Conservation (phyloP, 1,139 yeast species). For the Geotrichum macrosporum region DNA sequence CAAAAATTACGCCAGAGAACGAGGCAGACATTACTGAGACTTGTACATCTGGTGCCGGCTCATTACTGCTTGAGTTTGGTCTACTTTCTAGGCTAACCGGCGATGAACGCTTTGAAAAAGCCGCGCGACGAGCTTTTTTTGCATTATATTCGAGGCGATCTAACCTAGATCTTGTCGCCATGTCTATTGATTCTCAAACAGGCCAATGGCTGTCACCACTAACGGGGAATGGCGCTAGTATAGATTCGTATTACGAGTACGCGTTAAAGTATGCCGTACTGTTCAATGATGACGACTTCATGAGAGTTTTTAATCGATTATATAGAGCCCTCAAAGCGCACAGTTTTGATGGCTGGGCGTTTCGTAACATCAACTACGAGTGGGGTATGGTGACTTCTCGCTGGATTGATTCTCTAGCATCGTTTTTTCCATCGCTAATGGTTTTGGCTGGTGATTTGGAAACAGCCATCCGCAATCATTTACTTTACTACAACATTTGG, state of each 20-base stretch:
- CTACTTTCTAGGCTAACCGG: constrained; percentile 68
- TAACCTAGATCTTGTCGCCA: constrained; percentile 61
- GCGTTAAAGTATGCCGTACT: constrained; percentile 72
- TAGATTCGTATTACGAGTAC: constrained; percentile 91
- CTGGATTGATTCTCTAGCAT: constrained; percentile 85
- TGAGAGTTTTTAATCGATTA: constrained; percentile 54
- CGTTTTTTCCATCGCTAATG: constrained; percentile 83
- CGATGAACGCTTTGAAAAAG: constrained; percentile 63
- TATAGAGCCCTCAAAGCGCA: constrained; percentile 54
- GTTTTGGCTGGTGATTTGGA: constrained; percentile 71
- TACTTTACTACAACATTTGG: constrained; percentile 72
- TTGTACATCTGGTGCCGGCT: constrained; percentile 36
- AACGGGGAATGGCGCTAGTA: constrained; percentile 85
- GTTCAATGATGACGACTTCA: constrained; percentile 61
- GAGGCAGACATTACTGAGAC: constrained; percentile 10
- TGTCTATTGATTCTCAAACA: constrained; percentile 63
- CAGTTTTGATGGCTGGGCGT: constrained; percentile 48
- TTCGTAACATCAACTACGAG: constrained; percentile 53
- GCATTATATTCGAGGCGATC: constrained; percentile 68
- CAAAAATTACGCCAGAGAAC: constrained; percentile 23
- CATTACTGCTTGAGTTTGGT: constrained; percentile 75
- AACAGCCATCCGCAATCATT: constrained; percentile 60
- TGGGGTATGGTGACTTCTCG: constrained; percentile 50
- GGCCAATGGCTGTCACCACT: constrained; percentile 52
- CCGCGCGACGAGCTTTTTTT: constrained; percentile 60